A percentile compares a stretch with the other conserved stretches of the same genome.
Evolutionary conservation across 345 rosid genomes (phyloP).

Genomic region (Eucalyptus curtisii): DNA sequence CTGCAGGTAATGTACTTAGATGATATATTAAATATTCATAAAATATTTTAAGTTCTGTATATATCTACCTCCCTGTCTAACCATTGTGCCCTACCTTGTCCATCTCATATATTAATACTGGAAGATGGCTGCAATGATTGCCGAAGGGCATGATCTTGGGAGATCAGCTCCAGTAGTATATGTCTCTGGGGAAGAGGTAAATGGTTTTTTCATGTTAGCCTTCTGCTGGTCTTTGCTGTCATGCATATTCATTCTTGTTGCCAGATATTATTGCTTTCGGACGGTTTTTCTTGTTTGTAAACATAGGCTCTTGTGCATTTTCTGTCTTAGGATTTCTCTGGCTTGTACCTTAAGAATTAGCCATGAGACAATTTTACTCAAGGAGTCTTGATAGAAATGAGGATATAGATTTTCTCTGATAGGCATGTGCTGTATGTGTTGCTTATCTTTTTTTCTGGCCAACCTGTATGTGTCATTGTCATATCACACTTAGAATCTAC

Average conservation of each 20-base stretch:
- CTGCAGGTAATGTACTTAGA: conserved; percentile 47
- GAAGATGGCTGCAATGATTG: conserved; percentile 70
- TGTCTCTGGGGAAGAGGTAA: conserved; percentile 95
- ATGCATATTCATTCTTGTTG: neutral
- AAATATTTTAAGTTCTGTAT: neutral
- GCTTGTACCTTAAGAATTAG: neutral
- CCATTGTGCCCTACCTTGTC: neutral
- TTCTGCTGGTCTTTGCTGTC: neutral
- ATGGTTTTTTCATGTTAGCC: neutral
- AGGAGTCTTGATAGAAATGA: neutral
- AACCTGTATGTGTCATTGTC: neutral
- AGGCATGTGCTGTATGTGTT: neutral
- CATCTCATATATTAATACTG: neutral
- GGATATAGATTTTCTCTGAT: neutral
- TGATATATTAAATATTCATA: neutral
- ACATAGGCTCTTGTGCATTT: neutral
- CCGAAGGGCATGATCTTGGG: conserved; percentile 39
- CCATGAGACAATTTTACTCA: neutral
- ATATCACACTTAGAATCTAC: neutral
- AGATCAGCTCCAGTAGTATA: conserved; percentile 64
- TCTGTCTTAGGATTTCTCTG: neutral
- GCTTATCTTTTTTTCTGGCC: neutral
- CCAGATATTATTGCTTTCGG: neutral
- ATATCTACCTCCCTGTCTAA: neutral
- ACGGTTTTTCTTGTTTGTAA: neutral